phyloP scores from a whole-genome alignment of 2,329 filamentous ascomycete species.

The Ophiocordyceps robertsii region DNA sequence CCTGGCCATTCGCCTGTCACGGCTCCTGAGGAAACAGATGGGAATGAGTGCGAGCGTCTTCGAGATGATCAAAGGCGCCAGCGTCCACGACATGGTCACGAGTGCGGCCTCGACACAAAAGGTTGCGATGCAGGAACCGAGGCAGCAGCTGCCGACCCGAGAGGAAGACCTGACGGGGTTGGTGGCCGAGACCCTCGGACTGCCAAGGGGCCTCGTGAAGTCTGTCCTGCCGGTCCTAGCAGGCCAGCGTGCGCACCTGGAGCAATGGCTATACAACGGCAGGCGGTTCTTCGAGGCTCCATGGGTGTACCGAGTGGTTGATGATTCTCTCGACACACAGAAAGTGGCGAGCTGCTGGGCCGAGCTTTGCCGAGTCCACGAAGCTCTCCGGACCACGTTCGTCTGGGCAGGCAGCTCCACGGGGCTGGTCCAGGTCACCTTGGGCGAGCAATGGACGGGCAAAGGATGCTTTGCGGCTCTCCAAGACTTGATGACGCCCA shows the following conservation, averaged over 20 bases:
- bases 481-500: not conserved
- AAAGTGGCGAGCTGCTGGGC: conserved; percentile 3
- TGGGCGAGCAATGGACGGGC: not conserved
- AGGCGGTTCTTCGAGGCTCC: conserved; percentile 13
- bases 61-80: conserved; percentile 8
- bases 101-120: not conserved
- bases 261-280: conserved; percentile 10
- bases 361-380: conserved; percentile 3
- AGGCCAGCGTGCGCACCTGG: conserved; percentile 8
- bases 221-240: conserved; percentile 7
- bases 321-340: conserved; percentile 4
- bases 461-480: not conserved
- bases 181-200: not conserved
- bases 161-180: not conserved
- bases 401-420: not conserved
- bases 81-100: conserved; percentile 5
- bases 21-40: conserved; percentile 6
- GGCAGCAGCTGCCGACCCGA: not conserved
- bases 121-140: not conserved
- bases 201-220: conserved; percentile 2
- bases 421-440: conserved; percentile 4
- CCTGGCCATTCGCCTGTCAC: conserved; percentile 10
- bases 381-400: conserved; percentile 6
- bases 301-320: conserved; percentile 9
- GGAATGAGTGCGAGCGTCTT: conserved; percentile 9